Evolutionary conservation across 352 stramenopile species (phyloP).

Genomic region (Phytophthora rubi): DNA sequence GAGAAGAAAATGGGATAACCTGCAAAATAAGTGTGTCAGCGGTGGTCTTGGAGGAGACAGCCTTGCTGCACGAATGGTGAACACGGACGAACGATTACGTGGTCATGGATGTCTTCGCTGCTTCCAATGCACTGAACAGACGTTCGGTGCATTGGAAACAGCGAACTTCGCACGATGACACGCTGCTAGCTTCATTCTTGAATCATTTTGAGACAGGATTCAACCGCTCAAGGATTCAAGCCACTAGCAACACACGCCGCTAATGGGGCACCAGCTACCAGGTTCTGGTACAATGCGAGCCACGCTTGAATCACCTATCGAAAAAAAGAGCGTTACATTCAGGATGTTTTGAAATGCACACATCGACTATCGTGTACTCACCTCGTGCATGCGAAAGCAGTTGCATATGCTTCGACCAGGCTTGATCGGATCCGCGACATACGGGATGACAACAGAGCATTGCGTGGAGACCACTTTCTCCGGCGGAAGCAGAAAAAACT

Average conservation of each 20-base stretch:
- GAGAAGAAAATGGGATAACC: constrained; percentile 1
- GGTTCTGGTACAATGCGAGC: constrained; percentile 50
- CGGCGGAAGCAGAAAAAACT: constrained; percentile 70
- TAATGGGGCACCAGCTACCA: constrained; percentile 37
- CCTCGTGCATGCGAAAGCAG: constrained; percentile 85
- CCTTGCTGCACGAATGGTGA: constrained; percentile 27
- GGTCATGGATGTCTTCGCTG: constrained; percentile 1
- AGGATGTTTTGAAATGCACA: neutral
- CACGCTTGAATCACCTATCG: constrained; percentile 53
- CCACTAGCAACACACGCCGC: constrained; percentile 28
- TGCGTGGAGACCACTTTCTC: constrained; percentile 50
- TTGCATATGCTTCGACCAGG: constrained; percentile 74
- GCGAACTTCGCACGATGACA: constrained; percentile 9
- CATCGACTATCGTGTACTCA: constrained; percentile 14
- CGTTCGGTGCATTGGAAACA: neutral
- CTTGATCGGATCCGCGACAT: constrained; percentile 81
- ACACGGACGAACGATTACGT: constrained; percentile 8
- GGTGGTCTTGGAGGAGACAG: constrained; percentile 26
- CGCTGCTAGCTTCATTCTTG: constrained; percentile 4
- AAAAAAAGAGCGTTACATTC: constrained; percentile 9
- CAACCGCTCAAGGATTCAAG: constrained; percentile 21
- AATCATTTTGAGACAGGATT: constrained; percentile 2
- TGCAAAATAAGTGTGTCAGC: constrained; percentile 17
- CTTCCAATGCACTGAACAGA: too few relatives aligned
- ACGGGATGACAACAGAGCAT: constrained; percentile 56